Evolutionary conservation across 768 basidiomycete genomes (phyloP).

Genomic region (Phanerodontia chrysosporium): DNA sequence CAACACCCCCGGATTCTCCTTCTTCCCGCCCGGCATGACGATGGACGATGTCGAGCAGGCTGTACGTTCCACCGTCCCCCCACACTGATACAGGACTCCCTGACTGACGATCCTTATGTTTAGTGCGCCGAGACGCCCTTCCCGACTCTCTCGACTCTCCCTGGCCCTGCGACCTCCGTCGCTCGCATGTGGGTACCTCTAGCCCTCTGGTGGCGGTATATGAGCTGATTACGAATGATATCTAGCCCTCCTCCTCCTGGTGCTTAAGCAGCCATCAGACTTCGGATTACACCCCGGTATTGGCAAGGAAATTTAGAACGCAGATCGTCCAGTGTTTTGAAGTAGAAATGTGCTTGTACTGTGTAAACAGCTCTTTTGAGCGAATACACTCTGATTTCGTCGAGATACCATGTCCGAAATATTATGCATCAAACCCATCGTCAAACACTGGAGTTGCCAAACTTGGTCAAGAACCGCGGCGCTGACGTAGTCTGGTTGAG

Average conservation of each 20-base stretch:
- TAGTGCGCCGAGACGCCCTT: conserved; percentile 33
- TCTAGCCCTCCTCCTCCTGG: background rate
- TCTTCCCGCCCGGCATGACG: conserved; percentile 21
- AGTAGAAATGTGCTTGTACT: no score
- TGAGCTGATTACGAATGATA: background rate
- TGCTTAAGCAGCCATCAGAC: background rate
- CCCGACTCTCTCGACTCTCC: conserved; percentile 28
- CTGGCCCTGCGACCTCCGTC: conserved; percentile 13
- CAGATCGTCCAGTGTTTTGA: no score
- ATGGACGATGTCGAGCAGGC: conserved; percentile 20
- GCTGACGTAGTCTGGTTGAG: background rate
- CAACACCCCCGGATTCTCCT: conserved; percentile 5
- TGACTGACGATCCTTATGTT: background rate
- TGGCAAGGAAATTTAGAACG: no score
- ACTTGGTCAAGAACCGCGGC: no score
- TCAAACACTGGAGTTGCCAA: no score
- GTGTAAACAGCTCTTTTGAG: no score
- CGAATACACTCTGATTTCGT: no score
- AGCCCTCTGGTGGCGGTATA: no score
- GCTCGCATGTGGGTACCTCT: conserved; percentile 8
- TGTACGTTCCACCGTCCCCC: conserved; percentile 1
- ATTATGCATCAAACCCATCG: no score
- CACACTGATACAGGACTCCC: background rate
- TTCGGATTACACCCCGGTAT: no score
- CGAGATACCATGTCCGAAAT: no score